Evolutionary conservation across 2,329 filamentous ascomycete genomes (phyloP), one percentile per base, ranked within the genome.

Genomic region (Coleophoma crateriformis): DNA sequence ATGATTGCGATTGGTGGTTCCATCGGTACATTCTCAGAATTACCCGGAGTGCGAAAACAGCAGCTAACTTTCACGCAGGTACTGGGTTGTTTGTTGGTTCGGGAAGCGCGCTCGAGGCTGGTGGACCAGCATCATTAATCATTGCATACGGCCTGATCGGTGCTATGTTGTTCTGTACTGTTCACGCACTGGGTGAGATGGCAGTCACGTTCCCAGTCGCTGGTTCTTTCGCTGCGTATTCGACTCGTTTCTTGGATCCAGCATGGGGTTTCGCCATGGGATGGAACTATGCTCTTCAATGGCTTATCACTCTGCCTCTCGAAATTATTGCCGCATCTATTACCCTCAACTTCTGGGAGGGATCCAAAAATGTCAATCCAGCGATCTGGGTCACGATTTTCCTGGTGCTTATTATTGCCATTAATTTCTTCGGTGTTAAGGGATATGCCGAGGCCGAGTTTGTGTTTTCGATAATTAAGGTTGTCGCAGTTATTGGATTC

Each of bases 1-100:
- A 96, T 96, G 90, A 96, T 96, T 73, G 90, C 90, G 15, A 95
- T 96, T 56, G 90, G 90, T 60, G 90, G 90, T 45, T 91, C 87
- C n/a, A 95, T 95, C 60, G 87, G 86, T 79, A 71, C 43, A 67
- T 20, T 15, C 19, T 43, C 7, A 3, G 19, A n/a, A 12, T 17
- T 7, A 38, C 15, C 12, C 3, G 13, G 6, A 7, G 14, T 7
- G 7, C 13, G 35, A 13, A 38, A 3, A 38, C 35, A n/a, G 35
- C 15, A n/a, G 35, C 13, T 17, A 13, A n/a, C 11, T 38, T 11
- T 7, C 27, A 13, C 53, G n/a, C 57, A 83, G 84, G 84, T 52
- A 90, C 87, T 15, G 90, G 90, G 56, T 73, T 95, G 1, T 95
- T 95, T 66, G 88, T 95, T 32, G 86, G 88, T 20, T 91, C 87